Base-by-base conservation (phyloP, 2,329 filamentous ascomycete species). In the Tolypocladium guangdongense region DNA sequence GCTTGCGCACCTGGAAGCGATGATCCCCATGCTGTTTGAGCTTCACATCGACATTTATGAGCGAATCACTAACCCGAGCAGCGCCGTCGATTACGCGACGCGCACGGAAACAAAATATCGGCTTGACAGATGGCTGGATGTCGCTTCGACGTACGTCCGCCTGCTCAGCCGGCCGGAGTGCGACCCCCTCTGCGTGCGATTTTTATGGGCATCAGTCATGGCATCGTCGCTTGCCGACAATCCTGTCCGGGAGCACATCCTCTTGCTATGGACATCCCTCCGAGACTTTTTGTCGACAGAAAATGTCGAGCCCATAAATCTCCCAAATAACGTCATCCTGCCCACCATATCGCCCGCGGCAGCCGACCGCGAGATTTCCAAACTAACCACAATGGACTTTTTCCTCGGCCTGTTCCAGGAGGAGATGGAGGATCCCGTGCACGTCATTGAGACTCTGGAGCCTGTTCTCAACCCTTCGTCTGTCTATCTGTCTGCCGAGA, bases 311-410 rank as follows among this genome's bases (percentile, higher is more conserved):
- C 70, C 74, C 0, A 80, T 88, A 14, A 73, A 77, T 36, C 74
- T 97, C 0, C 81, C 86, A 4, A 97, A 99, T 67, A 97, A 96
- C 63, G 80, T 83, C 1, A 80, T 91, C 22, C 95, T 99, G 84
- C 83, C 90, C 0, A 88, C 93, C 57, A 80, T 99, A 50, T 96
- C 92, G 0, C 72, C 83, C 2, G 78, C 80, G n/a, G 88, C 90
- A 0, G 85, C 93, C 8, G 91, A 97, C 57, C 84, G 90, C 52
- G 92, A 99, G 65, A 86, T 96, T 30, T 92, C 89, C 14, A 90
- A 91, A 62, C 78, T 97, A 36, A 96, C 89, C 16, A 97, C 92
- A 0, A 93, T 95, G 81, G 92, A 96, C 64, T 97, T 97, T 67
- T 97, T 99, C 68, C 78, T 90, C 50, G 88, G 85, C 38, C 81